Evolutionary conservation across 352 stramenopile genomes (phyloP), one percentile per base, ranked within the genome.

Genomic region (Phytophthora meadii): DNA sequence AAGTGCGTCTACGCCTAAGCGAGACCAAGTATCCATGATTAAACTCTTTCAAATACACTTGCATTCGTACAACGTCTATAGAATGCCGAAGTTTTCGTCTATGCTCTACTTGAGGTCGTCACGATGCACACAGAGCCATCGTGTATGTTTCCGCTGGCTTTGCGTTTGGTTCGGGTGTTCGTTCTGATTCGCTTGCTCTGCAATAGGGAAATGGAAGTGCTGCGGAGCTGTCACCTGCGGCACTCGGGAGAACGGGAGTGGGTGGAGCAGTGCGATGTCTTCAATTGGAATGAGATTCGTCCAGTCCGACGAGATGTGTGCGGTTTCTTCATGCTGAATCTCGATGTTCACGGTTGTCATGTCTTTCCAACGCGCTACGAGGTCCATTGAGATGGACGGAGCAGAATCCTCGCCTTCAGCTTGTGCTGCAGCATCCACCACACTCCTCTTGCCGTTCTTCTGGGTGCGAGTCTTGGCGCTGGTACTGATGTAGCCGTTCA

Each of bases 351-450:
- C 87, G 52, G 85, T 83, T 50, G 76, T 74, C 40, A 79, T 69
- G 46, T 88, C 84, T 34, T 82, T 82, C 87, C 87, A 94, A 32
- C 84, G 81, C 32, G 85, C 75, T 44, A 94, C 72, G 14, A 94
- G 69, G 50, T 94, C 82, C 55, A 89, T 87, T 2, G 79, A 87
- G 19, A 93, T 82, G 24, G 57, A 62, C 9, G 74, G 51, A 28
- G 32, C 46, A 10, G 54, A 28, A 12, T 44, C 15, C n/a, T 52
- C 42, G 8, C 32, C 42, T 45, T 40, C 27, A 44, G 37, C 49
- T 22, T 62, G 61, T 32, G 55, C 22, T 2, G 52, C 61, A 12
- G 25, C 46, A 10, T 48, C 58, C n/a, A 39, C 30, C 34, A 32
- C 41, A 32, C 39, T 65, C 14, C 59, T 65, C 48, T 68, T 72